A percentile compares a stretch with the other conserved stretches of the same genome.
Evolutionary conservation across 2,329 filamentous ascomycete species (phyloP).

Genomic region (Botrytis aclada): DNA sequence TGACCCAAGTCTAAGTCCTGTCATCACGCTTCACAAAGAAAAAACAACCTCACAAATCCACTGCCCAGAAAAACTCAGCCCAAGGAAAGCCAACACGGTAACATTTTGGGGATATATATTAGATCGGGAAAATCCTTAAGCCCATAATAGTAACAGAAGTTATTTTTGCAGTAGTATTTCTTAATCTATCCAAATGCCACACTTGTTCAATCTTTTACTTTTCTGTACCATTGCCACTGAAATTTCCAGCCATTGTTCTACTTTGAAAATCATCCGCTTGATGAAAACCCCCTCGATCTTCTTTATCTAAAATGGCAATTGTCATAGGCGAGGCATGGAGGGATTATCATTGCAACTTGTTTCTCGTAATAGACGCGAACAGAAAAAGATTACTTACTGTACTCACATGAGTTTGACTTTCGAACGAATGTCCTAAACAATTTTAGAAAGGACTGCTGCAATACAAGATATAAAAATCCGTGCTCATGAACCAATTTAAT

Average conservation of each 20-base stretch:
- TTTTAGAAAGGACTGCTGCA: not conserved
- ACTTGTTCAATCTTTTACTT: not conserved
- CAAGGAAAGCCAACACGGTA: not conserved
- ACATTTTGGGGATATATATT: not conserved
- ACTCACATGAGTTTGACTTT: not conserved
- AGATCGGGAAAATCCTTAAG: not conserved
- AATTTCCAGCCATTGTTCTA: conserved; percentile 5
- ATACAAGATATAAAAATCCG: conserved; percentile 2
- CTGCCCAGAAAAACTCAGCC: not conserved
- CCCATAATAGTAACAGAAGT: not conserved
- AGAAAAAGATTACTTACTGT: not conserved
- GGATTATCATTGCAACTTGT: conserved; percentile 4
- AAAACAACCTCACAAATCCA: not conserved
- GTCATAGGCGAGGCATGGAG: conserved; percentile 5
- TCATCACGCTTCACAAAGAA: conserved; percentile 10
- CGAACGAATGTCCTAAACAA: not conserved
- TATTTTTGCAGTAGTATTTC: not conserved
- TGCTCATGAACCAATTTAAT: not conserved
- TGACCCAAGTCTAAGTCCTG: conserved; percentile 15
- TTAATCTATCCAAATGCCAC: not conserved
- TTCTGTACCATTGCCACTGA: not conserved
- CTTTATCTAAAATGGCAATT: conserved; percentile 10
- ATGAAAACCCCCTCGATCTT: conserved; percentile 7
- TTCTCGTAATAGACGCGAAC: not conserved
- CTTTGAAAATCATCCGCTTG: not conserved